A percentile compares a stretch with the other conserved stretches of the same genome.
These are phyloP conservation scores for Mycena vulgaris DNA, from an alignment of 768 basidiomycete genomes.

Conservation along the genomic window DNA sequence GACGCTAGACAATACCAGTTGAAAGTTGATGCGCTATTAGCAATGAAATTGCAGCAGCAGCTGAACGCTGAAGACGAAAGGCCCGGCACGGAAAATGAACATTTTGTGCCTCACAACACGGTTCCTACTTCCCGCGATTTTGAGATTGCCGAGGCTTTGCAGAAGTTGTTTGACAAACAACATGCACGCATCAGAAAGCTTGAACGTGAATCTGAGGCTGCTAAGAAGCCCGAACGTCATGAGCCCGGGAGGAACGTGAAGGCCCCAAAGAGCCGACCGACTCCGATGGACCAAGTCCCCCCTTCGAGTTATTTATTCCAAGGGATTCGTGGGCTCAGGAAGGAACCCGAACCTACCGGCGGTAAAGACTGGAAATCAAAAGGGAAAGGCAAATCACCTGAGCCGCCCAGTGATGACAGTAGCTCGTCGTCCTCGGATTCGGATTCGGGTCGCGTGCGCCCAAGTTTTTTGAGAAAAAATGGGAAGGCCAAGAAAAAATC, in stretches of 20 bases:
- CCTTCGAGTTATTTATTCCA: neutral
- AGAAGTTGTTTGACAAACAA: constrained; percentile 3
- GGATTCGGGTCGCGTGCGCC: too few species aligned
- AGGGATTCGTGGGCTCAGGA: neutral
- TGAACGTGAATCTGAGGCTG: too few species aligned
- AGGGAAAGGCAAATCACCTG: too few species aligned
- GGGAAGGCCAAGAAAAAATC: constrained; percentile 1
- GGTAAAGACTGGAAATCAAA: neutral
- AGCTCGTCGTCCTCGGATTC: constrained; percentile 3
- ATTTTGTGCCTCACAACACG: too few species aligned
- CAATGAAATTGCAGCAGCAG: constrained; percentile 1
- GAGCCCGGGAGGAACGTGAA: neutral
- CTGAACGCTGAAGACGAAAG: neutral
- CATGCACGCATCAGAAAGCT: neutral
- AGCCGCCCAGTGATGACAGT: too few species aligned
- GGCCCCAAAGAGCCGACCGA: neutral
- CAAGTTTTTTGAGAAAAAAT: neutral
- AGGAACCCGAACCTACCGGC: neutral
- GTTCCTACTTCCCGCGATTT: neutral
- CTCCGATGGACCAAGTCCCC: constrained; percentile 5
- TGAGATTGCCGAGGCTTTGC: neutral
- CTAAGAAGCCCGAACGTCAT: neutral
- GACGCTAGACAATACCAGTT: neutral
- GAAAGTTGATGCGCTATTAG: constrained; percentile 8
- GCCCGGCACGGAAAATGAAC: neutral